phyloP scores from a whole-genome alignment of 768 basidiomycete genomes.

The Amanita pallidorosea region DNA sequence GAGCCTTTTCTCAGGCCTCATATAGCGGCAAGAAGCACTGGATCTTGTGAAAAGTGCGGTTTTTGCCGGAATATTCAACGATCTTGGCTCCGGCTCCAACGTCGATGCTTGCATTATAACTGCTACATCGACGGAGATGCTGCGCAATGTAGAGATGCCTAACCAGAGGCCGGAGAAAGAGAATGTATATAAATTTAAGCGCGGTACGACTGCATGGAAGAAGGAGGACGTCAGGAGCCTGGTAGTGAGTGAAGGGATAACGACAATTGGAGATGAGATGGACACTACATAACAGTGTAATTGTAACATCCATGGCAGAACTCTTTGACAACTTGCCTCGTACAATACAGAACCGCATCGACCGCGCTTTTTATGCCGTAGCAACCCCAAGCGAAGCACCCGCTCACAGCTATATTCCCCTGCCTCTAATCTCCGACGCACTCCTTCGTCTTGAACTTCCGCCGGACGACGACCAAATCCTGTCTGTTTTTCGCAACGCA shows the following conservation, averaged over 20 bases:
- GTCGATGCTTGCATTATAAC: conserved; percentile 96
- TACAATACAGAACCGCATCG: conserved; percentile 34
- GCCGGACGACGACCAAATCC: conserved; percentile 63
- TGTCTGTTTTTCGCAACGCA: conserved; percentile 66
- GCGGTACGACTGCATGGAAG: conserved; percentile 87
- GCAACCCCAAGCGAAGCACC: conserved; percentile 2
- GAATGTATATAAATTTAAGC: conserved; percentile 57
- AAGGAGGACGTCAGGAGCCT: conserved; percentile 66
- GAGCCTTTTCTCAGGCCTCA: background rate
- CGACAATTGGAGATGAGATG: conserved; percentile 59
- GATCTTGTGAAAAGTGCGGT: conserved; percentile 78
- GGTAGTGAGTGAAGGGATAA: conserved; percentile 63
- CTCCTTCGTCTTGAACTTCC: conserved; percentile 54
- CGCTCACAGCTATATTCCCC: conserved; percentile 27
- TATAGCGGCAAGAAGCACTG: conserved; percentile 72
- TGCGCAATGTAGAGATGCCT: conserved; percentile 89
- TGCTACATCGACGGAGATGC: conserved; percentile 76
- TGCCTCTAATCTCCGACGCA: conserved; percentile 50
- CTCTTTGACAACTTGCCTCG: conserved; percentile 30
- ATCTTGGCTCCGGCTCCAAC: conserved; percentile 97
- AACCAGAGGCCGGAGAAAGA: conserved; percentile 79
- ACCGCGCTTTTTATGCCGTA: conserved; percentile 36
- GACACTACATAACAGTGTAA: conserved; percentile 49
- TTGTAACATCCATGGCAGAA: conserved; percentile 6
- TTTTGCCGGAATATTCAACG: conserved; percentile 97